These are phyloP conservation scores for Laburnicola sp. DNA, from an alignment of 2,329 filamentous ascomycete species.

Conservation along the genomic window DNA sequence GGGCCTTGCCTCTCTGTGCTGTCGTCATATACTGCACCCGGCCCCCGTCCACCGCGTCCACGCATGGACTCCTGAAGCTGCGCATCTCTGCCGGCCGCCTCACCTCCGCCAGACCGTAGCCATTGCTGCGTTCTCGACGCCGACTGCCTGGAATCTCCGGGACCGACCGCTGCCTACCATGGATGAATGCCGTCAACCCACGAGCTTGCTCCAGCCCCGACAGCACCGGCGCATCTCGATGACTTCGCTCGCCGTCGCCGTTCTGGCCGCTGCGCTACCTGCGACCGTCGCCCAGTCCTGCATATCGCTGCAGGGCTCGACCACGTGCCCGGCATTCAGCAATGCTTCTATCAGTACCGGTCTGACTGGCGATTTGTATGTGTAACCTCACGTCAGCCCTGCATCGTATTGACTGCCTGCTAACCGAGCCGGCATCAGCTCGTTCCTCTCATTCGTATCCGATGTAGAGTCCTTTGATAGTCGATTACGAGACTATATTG, in stretches of 20 bases:
- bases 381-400: constrained; percentile 29
- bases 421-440: constrained; percentile 55
- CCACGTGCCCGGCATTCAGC: constrained; percentile 71
- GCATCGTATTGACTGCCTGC: constrained; percentile 19
- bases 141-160: neutral
- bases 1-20: constrained; percentile 22
- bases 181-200: constrained; percentile 21
- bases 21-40: constrained; percentile 18
- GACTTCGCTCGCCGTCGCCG: constrained; percentile 24
- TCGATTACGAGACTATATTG: constrained; percentile 72
- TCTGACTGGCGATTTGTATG: constrained; percentile 66
- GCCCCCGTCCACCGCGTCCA: constrained; percentile 18
- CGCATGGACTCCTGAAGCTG: constrained; percentile 39
- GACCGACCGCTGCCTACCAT: constrained; percentile 14
- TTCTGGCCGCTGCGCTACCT: constrained; percentile 37
- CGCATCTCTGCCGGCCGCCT: constrained; percentile 33
- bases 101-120: constrained; percentile 18
- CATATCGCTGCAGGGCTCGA: constrained; percentile 72
- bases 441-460: constrained; percentile 82
- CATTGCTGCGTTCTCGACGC: constrained; percentile 16
- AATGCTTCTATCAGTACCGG: constrained; percentile 71
- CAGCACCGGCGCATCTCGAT: constrained; percentile 24
- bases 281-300: constrained; percentile 52
- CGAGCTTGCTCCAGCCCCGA: constrained; percentile 21
- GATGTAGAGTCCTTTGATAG: constrained; percentile 76